phyloP scores from a whole-genome alignment of 495 filamentous ascomycete genomes.

The Neurospora africana region DNA sequence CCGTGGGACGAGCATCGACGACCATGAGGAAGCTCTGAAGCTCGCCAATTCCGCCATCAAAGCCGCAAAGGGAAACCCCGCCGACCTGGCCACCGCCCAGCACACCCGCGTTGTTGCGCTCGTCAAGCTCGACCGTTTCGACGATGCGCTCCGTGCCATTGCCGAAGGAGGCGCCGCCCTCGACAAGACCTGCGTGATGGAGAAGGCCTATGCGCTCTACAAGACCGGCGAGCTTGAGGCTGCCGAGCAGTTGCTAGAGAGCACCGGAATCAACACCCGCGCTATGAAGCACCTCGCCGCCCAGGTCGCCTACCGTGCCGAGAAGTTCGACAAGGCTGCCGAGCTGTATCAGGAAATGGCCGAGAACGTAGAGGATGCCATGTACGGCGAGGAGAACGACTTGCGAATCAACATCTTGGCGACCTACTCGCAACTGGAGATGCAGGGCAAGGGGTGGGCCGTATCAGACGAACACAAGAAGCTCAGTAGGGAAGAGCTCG shows the following conservation, averaged over 20 bases:
- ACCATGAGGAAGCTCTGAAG: conserved; percentile 36
- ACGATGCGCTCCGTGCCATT: conserved; percentile 72
- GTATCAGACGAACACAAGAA: conserved; percentile 35
- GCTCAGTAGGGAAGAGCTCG: conserved; percentile 62
- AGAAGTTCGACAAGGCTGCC: conserved; percentile 66
- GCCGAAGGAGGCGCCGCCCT: conserved; percentile 59
- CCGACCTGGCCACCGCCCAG: conserved; percentile 44
- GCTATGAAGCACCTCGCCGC: conserved; percentile 76
- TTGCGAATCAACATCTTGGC: conserved; percentile 76
- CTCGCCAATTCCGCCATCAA: conserved; percentile 49
- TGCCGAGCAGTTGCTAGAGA: conserved; percentile 51
- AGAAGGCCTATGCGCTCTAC: conserved; percentile 88
- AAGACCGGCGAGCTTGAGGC: conserved; percentile 67
- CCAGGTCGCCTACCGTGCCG: conserved; percentile 77
- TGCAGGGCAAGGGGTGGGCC: conserved; percentile 47
- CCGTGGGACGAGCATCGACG: conserved; percentile 33
- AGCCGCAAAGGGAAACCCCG: conserved; percentile 57
- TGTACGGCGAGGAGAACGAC: conserved; percentile 69
- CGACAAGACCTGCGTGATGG: conserved; percentile 56
- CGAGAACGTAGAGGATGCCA: conserved; percentile 27
- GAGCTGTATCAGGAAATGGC: conserved; percentile 57
- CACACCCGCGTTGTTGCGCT: conserved; percentile 77
- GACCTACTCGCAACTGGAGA: conserved; percentile 75
- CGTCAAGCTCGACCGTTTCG: conserved; percentile 85
- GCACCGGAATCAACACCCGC: conserved; percentile 19